A percentile compares a stretch with the other conserved stretches of the same genome.
phyloP scores from a whole-genome alignment of 75 land plant genomes.

The Sequoia sempervirens region DNA sequence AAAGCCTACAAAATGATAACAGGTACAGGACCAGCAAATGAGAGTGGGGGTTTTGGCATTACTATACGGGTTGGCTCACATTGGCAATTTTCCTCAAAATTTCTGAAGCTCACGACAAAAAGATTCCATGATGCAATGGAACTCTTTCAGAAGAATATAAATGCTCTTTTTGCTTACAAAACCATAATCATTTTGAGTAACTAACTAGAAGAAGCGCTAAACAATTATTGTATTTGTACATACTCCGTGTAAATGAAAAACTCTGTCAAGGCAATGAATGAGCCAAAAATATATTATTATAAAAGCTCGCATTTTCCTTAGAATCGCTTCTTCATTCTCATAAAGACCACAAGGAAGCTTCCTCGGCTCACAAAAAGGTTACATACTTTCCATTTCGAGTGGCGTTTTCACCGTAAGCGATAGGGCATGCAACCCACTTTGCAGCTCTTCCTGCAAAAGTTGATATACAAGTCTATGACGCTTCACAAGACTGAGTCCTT shows the following conservation, averaged over 20 bases:
- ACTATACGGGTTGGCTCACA: too few species aligned
- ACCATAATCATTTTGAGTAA: not conserved
- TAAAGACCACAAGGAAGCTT: not conserved
- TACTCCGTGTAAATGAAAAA: not conserved
- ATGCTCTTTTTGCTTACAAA: not conserved
- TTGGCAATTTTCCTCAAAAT: not conserved
- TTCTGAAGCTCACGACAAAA: not conserved
- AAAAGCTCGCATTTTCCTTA: not conserved
- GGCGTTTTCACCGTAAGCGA: too few species aligned
- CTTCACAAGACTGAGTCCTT: conserved; percentile 74
- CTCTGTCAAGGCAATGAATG: not conserved
- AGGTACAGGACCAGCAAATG: too few species aligned
- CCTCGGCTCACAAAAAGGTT: not conserved
- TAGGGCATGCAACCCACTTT: conserved; percentile 61
- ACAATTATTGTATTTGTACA: not conserved
- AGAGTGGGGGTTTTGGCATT: too few species aligned
- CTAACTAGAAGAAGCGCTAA: not conserved
- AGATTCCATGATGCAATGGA: not conserved
- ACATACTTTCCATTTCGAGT: conserved; percentile 30
- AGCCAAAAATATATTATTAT: not conserved
- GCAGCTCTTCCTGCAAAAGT: conserved; percentile 75
- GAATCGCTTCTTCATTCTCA: not conserved
- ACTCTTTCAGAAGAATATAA: not conserved
- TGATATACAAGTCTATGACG: conserved; percentile 78
- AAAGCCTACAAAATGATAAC: too few species aligned